phyloP scores from a whole-genome alignment of 2,329 filamentous ascomycete genomes.

The Paracoccidioides lutzii region DNA sequence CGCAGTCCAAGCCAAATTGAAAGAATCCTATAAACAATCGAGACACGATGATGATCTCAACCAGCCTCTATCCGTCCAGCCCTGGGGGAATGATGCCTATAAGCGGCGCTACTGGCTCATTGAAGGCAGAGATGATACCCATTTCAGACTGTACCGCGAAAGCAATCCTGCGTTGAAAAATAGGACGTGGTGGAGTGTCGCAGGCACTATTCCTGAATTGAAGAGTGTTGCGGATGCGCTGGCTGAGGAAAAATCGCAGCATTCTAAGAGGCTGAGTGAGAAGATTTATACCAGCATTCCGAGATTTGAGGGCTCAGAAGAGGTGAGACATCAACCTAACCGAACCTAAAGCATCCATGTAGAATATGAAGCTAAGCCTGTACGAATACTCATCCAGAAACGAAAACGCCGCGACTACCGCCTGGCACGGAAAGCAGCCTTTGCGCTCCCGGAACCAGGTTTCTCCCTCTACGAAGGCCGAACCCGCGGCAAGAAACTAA shows the following conservation, averaged over 20 bases:
- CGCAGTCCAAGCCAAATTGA: conserved; percentile 64
- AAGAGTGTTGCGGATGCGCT: conserved; percentile 63
- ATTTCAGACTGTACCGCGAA: conserved; percentile 87
- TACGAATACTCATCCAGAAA: conserved; percentile 46
- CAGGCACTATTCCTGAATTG: conserved; percentile 79
- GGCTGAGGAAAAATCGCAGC: conserved; percentile 64
- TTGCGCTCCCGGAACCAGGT: conserved; percentile 73
- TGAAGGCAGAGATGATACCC: conserved; percentile 86
- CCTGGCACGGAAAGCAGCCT: conserved; percentile 70
- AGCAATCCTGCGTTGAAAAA: conserved; percentile 63
- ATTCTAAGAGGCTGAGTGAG: conserved; percentile 63
- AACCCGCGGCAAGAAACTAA: conserved; percentile 88
- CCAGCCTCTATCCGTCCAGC: conserved; percentile 76
- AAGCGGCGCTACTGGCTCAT: conserved; percentile 89
- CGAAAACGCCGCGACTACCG: conserved; percentile 87
- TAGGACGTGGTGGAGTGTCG: conserved; percentile 85
- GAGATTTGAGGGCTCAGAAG: conserved; percentile 84
- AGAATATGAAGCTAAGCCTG: not conserved
- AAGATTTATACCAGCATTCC: conserved; percentile 70
- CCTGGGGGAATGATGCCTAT: conserved; percentile 80
- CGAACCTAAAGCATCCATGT: no score
- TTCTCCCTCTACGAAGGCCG: conserved; percentile 93
- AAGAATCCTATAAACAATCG: conserved; percentile 75
- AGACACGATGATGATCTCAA: conserved; percentile 68
- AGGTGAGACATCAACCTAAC: conserved; percentile 33